phyloP scores from a whole-genome alignment of 2,329 filamentous ascomycete species.

The Immersiporthe knoxdaviesiana region DNA sequence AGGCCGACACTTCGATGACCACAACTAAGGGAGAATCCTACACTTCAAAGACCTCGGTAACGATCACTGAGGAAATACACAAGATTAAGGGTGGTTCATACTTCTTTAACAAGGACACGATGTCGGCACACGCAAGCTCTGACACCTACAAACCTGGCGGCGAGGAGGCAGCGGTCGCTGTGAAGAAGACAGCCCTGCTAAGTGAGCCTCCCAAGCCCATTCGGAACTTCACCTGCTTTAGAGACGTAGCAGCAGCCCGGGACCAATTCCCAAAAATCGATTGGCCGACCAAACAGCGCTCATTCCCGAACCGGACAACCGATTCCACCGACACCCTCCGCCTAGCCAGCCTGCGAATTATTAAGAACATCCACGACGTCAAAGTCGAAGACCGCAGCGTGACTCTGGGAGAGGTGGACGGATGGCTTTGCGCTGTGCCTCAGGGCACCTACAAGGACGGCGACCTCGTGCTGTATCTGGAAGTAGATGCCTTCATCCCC shows the following conservation, averaged over 20 bases:
- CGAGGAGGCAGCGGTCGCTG: background rate
- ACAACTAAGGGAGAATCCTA: background rate
- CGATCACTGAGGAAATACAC: background rate
- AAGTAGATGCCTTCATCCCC: conserved; percentile 37
- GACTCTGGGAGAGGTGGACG: conserved; percentile 33
- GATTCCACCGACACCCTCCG: conserved; percentile 13
- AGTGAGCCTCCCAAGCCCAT: background rate
- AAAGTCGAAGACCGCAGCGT: background rate
- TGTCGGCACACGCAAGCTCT: background rate
- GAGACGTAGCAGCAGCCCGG: background rate
- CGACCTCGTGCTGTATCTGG: conserved; percentile 34
- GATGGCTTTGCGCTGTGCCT: conserved; percentile 35
- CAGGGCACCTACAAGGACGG: conserved; percentile 28
- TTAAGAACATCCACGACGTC: conserved; percentile 26
- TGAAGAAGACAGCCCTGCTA: background rate
- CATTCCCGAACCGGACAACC: background rate
- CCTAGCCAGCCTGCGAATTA: conserved; percentile 23
- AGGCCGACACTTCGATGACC: background rate
- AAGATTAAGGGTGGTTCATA: background rate
- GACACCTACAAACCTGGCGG: background rate
- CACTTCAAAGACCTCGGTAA: background rate
- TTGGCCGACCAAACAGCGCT: background rate
- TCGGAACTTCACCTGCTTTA: background rate
- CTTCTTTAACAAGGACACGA: background rate
- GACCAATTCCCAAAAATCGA: background rate